These are phyloP conservation scores for Gossypium lobatum DNA, from an alignment of 441 rosid genomes.

Conservation along the genomic window DNA sequence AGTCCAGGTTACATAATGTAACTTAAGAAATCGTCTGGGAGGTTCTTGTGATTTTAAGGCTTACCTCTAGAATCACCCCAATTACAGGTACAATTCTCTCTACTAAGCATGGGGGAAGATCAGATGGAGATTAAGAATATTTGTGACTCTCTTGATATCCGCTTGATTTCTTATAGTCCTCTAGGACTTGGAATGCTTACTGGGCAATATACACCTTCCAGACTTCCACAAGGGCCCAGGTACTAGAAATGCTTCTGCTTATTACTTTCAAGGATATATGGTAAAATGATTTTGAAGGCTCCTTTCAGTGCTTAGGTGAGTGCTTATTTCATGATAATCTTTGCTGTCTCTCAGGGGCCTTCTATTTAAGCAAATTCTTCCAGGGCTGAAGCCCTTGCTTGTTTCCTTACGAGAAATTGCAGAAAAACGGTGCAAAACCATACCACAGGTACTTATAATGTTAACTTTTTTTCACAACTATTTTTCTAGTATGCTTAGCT, in stretches of 20 bases:
- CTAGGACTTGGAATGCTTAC: conserved; percentile 93
- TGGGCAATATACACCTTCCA: conserved; percentile 69
- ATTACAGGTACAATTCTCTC: conserved; percentile 72
- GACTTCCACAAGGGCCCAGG: conserved; percentile 86
- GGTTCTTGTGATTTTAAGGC: not conserved
- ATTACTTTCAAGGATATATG: not conserved
- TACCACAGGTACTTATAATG: conserved; percentile 48
- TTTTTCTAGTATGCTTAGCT: not conserved
- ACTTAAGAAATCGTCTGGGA: not conserved
- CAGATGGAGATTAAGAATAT: conserved; percentile 57
- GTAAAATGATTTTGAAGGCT: not conserved
- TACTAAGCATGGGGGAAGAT: conserved; percentile 76
- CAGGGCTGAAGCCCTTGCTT: conserved; percentile 68
- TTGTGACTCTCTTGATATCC: conserved; percentile 63
- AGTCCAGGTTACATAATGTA: not conserved
- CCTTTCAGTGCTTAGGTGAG: not conserved
- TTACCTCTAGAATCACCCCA: not conserved
- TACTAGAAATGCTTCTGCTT: conserved; percentile 16
- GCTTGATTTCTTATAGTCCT: conserved; percentile 82
- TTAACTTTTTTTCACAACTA: not conserved
- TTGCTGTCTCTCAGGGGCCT: conserved; percentile 38
- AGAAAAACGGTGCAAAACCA: conserved; percentile 50
- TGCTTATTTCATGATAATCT: not conserved
- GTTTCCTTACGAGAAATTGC: conserved; percentile 47
- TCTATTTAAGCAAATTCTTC: conserved; percentile 75